A percentile compares a stretch with the other conserved stretches of the same genome.
Conservation (phyloP, 139 green algal genomes). For the Edaphochlamys debaryana region DNA sequence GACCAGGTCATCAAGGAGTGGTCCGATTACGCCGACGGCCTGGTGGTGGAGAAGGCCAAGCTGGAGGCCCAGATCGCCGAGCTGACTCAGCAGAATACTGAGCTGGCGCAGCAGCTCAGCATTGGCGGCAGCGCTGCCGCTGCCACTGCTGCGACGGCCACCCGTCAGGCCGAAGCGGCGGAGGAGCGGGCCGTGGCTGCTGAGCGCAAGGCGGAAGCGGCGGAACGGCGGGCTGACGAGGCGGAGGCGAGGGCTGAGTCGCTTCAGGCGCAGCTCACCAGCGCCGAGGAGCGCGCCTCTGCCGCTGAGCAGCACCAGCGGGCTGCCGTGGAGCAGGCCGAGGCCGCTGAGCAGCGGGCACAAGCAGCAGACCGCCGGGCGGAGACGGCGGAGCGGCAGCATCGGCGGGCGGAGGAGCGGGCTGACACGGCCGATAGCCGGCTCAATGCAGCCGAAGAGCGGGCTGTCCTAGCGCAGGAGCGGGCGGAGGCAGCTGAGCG, state of each 20-base stretch:
- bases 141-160: background rate
- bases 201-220: background rate
- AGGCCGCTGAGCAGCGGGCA: background rate
- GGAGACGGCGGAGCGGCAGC: background rate
- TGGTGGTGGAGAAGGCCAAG: conserved; percentile 35
- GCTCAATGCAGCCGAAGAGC: background rate
- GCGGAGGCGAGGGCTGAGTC: too few species aligned
- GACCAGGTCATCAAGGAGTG: conserved; percentile 49
- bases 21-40: conserved; percentile 30
- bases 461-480: background rate
- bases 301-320: too few species aligned
- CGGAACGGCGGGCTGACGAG: background rate
- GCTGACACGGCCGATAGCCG: background rate
- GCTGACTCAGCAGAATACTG: background rate
- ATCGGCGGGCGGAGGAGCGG: too few species aligned
- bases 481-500: background rate
- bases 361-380: background rate
- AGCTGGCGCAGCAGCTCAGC: conserved; percentile 2
- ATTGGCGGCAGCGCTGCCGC: background rate
- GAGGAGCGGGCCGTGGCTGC: background rate
- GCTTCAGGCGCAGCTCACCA: too few species aligned
- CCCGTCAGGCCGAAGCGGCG: background rate
- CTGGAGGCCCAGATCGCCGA: conserved; percentile 20
- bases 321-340: background rate
- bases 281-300: too few species aligned